Conservation (phyloP, 2,329 filamentous ascomycete species). For the Camillea tinctor region DNA sequence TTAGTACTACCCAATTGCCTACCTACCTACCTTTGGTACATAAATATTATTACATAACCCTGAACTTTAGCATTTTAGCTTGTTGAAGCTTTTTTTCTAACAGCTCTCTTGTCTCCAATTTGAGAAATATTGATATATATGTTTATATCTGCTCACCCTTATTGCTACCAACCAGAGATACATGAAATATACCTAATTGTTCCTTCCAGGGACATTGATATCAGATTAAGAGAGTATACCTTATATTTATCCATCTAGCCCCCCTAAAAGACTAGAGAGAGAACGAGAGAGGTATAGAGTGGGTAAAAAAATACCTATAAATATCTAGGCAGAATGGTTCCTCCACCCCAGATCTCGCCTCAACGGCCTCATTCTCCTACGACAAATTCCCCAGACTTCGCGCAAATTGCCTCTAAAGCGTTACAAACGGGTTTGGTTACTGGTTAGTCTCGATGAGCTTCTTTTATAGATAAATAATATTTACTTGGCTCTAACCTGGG, state of each 20-base stretch:
- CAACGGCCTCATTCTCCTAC: background rate
- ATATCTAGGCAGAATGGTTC: background rate
- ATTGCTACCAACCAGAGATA: background rate
- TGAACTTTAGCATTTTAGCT: background rate
- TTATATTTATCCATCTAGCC: too few relatives aligned
- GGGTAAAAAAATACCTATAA: too few relatives aligned
- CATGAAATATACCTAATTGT: too few relatives aligned
- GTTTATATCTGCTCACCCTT: too few relatives aligned
- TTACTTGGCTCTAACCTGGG: slow-evolving; percentile 20
- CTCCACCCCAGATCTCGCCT: background rate
- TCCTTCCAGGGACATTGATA: background rate
- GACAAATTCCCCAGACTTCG: slow-evolving; percentile 17
- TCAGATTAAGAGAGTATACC: too few relatives aligned
- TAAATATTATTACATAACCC: background rate
- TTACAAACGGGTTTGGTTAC: slow-evolving; percentile 28
- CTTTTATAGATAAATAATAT: slow-evolving; percentile 8
- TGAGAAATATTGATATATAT: too few relatives aligned
- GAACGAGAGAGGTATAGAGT: too few relatives aligned
- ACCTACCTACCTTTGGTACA: too few relatives aligned
- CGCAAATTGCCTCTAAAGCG: slow-evolving; percentile 27
- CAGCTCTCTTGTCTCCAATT: background rate
- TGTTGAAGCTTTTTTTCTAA: background rate
- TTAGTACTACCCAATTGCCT: too few relatives aligned
- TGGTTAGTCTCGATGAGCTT: slow-evolving; percentile 19
- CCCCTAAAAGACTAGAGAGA: too few relatives aligned